Conservation (phyloP, 306 rosid genomes). For the Comarum palustre region DNA sequence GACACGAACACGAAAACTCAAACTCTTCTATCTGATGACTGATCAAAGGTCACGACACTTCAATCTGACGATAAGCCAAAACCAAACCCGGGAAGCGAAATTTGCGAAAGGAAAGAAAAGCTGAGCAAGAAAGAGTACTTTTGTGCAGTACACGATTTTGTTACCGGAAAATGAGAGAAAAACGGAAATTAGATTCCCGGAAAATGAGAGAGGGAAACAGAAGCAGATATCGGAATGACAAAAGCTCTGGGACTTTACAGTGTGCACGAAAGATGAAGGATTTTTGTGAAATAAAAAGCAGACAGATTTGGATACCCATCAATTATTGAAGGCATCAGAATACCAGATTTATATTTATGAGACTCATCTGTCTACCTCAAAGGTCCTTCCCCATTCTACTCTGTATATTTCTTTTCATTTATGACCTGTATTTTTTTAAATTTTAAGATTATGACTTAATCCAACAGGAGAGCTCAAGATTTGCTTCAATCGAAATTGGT, state of each 20-base stretch:
- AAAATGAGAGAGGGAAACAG: not conserved
- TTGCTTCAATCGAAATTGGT: too few relatives aligned
- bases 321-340: slow-evolving; percentile 23
- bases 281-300: not conserved
- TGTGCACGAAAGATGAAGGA: slow-evolving; percentile 19
- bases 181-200: not conserved
- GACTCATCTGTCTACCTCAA: slow-evolving; percentile 35
- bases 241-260: slow-evolving; percentile 2
- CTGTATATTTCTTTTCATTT: not conserved
- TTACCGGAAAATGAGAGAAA: not conserved
- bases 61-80: slow-evolving; percentile 35
- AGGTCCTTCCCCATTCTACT: not conserved
- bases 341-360: slow-evolving; percentile 43
- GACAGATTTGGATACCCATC: slow-evolving; percentile 14
- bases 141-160: not conserved
- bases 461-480: too few relatives aligned
- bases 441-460: too few relatives aligned
- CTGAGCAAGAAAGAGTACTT: not conserved
- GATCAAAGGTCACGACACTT: slow-evolving; percentile 17
- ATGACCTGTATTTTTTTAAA: not conserved
- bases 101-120: not conserved
- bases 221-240: slow-evolving; percentile 3
- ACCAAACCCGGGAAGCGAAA: slow-evolving; percentile 28
- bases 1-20: not conserved
- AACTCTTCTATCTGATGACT: not conserved